Base-by-base conservation (phyloP, 371 early-diverging fungal species). In the Rhizopus arrhizus region DNA sequence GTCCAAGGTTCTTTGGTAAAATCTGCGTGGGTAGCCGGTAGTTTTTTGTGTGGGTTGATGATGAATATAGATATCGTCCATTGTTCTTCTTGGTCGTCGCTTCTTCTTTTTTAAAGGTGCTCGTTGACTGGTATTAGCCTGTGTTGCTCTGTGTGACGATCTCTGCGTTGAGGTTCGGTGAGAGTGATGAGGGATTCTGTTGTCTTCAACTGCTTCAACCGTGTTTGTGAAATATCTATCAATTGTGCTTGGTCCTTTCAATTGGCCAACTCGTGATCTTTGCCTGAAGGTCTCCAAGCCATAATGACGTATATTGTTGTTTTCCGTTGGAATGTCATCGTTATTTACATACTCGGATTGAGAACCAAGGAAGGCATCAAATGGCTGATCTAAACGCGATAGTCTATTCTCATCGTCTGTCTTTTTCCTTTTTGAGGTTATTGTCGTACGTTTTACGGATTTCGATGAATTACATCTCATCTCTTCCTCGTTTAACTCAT, bases 51-150 rank as follows among this genome's bases (percentile, higher is more conserved):
- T 22, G 22, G 22, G 43, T n/a, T 40, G 40, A 35, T 36, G 6
- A 53, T 58, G 64, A 13, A 58, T 9, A 42, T 64, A 58, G 4
- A 64, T 58, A 43, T 64, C 59, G 34, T 64, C 59, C 46, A 13
- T 47, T 0, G 59, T 47, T 46, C 49, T 46, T 22, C 42, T 64
- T 10, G 40, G 59, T 8, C 31, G 32, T 29, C 40, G 53, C n/a
- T 31, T 22, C 48, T 5, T 48, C 31, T 48, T 48, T 29, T 56
- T 28, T 36, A 33, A 7, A n/a, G 8, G 43, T 1, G 43, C 29
- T 47, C 48, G 54, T 36, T 5, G 41, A 42, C 48, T 48, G 48
- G 43, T 43, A 11, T 16, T 8, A 7, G 4, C 35, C 42, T 35
- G 59, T 35, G 13, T 43, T 54, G 15, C 36, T 35, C 28, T n/a